These are phyloP conservation scores for Xanthoparmelia taractica DNA, from an alignment of 495 filamentous ascomycete genomes.

Conservation along the genomic window DNA sequence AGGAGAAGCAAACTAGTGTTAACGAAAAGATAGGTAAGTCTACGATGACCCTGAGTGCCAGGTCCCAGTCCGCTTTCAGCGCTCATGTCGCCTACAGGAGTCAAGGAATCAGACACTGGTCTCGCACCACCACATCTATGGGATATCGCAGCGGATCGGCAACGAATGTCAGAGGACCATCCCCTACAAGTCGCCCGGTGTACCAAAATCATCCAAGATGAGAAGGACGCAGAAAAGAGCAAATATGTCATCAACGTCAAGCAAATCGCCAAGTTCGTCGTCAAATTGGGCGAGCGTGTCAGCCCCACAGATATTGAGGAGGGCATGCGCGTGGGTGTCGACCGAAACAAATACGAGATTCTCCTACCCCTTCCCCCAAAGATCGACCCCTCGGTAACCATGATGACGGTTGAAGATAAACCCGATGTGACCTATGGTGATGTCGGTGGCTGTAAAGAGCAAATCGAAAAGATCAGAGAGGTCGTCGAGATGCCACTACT, in stretches of 20 bases:
- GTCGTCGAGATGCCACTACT: constrained; percentile 97
- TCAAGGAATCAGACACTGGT: constrained; percentile 93
- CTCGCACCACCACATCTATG: constrained; percentile 96
- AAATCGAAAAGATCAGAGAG: constrained; percentile 97
- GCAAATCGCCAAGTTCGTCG: constrained; percentile 98
- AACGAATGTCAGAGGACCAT: constrained; percentile 97
- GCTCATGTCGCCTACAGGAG: constrained; percentile 35
- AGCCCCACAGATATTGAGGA: constrained; percentile 98
- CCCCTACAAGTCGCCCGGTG: constrained; percentile 95
- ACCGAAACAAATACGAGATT: constrained; percentile 98
- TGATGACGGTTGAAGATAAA: constrained; percentile 99
- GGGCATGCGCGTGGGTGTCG: constrained; percentile 96
- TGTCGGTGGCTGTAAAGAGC: constrained; percentile 97
- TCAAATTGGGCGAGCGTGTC: constrained; percentile 94
- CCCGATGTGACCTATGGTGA: constrained; percentile 98
- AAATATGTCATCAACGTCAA: constrained; percentile 99
- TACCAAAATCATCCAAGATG: constrained; percentile 97
- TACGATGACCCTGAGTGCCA: background rate
- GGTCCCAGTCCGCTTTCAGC: background rate
- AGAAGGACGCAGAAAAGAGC: constrained; percentile 94
- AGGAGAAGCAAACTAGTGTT: constrained; percentile 89
- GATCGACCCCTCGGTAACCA: constrained; percentile 97
- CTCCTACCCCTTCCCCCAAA: constrained; percentile 94
- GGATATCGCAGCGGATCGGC: constrained; percentile 95
- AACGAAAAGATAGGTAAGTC: constrained; percentile 85